Evolutionary conservation across 345 rosid genomes (phyloP), one percentile per base, ranked within the genome.

Genomic region (Dimocarpus longan): DNA sequence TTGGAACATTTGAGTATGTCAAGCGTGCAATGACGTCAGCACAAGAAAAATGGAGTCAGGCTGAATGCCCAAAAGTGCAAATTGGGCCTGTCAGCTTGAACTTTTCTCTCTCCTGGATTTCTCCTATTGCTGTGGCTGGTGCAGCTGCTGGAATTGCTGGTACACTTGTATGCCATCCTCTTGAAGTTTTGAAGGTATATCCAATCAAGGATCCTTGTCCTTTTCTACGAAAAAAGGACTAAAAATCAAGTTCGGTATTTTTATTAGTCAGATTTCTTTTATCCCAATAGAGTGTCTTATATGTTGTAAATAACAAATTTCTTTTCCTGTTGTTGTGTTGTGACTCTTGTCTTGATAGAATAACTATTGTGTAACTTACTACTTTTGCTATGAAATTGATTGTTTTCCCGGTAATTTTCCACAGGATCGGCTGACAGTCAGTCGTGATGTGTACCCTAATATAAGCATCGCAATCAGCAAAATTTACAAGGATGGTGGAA

Each of bases 141-240:
- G 99, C 98, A 63, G 93, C 98, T 82, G 99, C 98, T 63, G 99
- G 99, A 70, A 73, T 97, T 83, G 88, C 85, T 42, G 86, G 98
- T 84, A 94, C 98, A 2, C 98, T 97, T 74, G 98, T 81, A 5
- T 97, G 99, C 79, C 98, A 97, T 87, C 98, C 99, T 76, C 98
- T 94, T 39, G 99, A 97, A 90, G 99, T 97, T 80, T 85, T 97
- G 81, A 97, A 97, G 98, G 99, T 94, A 86, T 73, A 69, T 4
- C 12, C 42, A 22, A 15, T 40, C 1, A 19, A 11, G 71, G 39
- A 60, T 22, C n/a, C 52, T 68, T 52, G 11, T 75, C n/a, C 21
- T 59, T 22, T 19, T 28, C 67, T 12, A 68, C 18, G 21, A 28
- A 37, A 21, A 21, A 43, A 65, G 44, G 11, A 52, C 48, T 56